Percentiles rank a stretch among this genome's conserved stretches.
phyloP scores from a whole-genome alignment of 2,329 filamentous ascomycete genomes.

The Fusarium scirpi region DNA sequence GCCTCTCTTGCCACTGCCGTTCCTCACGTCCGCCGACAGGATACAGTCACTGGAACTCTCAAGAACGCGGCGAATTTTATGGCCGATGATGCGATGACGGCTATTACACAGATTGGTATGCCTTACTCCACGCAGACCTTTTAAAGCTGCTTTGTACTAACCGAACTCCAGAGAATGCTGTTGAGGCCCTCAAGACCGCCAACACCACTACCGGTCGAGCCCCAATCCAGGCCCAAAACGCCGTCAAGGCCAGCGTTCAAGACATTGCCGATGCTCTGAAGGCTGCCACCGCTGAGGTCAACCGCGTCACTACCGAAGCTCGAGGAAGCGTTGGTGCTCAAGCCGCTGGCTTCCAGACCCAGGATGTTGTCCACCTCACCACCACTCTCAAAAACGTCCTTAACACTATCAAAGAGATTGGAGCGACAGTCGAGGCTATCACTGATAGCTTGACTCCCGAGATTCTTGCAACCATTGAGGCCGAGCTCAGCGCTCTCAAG shows the following conservation, averaged over 20 bases:
- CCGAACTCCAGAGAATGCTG: background rate
- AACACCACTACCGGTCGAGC: background rate
- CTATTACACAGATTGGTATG: constrained; percentile 17
- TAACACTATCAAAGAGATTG: background rate
- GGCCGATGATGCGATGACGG: rapidly evolving
- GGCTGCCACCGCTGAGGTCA: constrained; percentile 1
- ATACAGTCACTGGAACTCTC: constrained; percentile 18
- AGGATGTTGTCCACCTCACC: constrained; percentile 10
- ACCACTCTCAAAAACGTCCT: background rate
- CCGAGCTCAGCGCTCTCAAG: constrained; percentile 12
- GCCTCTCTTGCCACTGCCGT: constrained; percentile 26
- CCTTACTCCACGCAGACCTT: rapidly evolving
- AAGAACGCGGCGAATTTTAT: background rate
- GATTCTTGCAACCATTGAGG: background rate
- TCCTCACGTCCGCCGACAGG: constrained; percentile 17
- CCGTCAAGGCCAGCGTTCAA: constrained; percentile 7
- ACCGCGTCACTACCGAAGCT: constrained; percentile 23
- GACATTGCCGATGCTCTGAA: background rate
- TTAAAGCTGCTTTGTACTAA: background rate
- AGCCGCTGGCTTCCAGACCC: background rate
- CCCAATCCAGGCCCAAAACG: background rate
- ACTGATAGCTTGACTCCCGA: constrained; percentile 2
- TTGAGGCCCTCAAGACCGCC: background rate
- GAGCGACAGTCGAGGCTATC: background rate
- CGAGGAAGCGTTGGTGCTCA: constrained; percentile 5